Conservation (phyloP, 192 early-diverging fungal species). For the Funneliformis geosporum region DNA sequence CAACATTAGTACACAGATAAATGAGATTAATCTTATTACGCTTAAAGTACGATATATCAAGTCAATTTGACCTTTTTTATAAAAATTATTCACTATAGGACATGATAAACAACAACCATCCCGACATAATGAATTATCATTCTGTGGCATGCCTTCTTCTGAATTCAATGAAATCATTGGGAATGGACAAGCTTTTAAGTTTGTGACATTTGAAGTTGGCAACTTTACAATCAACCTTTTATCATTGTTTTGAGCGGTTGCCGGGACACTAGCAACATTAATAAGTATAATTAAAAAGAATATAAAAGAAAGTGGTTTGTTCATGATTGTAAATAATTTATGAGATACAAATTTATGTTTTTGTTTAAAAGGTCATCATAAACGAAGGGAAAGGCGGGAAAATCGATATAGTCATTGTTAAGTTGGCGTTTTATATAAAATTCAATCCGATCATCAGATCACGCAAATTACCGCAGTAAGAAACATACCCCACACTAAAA, state of each 20-base stretch:
- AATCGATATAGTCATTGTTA: too few relatives aligned
- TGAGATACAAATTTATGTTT: too few relatives aligned
- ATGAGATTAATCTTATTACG: not conserved
- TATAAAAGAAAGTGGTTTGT: not conserved
- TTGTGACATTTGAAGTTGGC: not conserved
- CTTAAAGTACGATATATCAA: not conserved
- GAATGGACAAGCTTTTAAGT: not conserved
- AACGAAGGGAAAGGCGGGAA: too few relatives aligned
- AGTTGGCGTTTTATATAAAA: too few relatives aligned
- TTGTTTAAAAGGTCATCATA: too few relatives aligned
- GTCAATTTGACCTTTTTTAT: not conserved
- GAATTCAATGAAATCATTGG: not conserved
- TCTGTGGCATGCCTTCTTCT: not conserved
- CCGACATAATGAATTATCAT: not conserved
- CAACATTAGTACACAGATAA: not conserved
- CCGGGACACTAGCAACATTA: not conserved
- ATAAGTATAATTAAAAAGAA: not conserved
- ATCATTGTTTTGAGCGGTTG: too few relatives aligned
- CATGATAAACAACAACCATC: not conserved
- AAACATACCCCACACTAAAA: too few relatives aligned
- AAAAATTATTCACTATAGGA: conserved; percentile 4
- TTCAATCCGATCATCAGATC: too few relatives aligned
- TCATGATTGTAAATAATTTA: not conserved
- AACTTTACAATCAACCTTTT: too few relatives aligned
- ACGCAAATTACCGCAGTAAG: too few relatives aligned